Conservation (phyloP, 2,329 filamentous ascomycete species). For the Chrysoporthe puriensis region DNA sequence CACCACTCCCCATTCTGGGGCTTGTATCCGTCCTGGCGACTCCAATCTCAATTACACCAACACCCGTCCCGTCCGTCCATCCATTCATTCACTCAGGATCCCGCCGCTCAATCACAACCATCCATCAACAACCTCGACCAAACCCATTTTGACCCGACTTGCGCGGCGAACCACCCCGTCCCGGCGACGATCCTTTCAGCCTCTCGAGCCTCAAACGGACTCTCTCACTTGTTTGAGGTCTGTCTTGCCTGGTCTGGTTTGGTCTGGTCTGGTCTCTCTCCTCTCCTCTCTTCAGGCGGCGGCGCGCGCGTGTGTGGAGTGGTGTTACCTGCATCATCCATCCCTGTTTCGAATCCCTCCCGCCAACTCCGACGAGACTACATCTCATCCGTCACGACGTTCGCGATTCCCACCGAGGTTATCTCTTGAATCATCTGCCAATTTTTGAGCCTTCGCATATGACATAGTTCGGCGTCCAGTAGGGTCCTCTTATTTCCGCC, state of each 20-base stretch:
- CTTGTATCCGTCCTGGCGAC: neutral
- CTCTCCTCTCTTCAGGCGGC: neutral
- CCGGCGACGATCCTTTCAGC: slow-evolving; percentile 7
- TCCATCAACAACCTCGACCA: neutral
- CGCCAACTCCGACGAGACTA: slow-evolving; percentile 23
- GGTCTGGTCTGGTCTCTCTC: slow-evolving; percentile 5
- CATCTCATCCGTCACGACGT: slow-evolving; percentile 1
- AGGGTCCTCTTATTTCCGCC: slow-evolving; percentile 14
- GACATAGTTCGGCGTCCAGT: slow-evolving; percentile 20
- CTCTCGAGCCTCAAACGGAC: neutral
- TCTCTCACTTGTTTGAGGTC: slow-evolving; percentile 6
- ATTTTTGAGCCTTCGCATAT: slow-evolving; percentile 17
- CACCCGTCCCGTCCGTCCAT: neutral
- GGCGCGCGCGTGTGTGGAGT: slow-evolving; percentile 12
- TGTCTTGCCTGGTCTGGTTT: slow-evolving; percentile 3
- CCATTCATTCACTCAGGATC: neutral
- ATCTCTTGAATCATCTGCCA: slow-evolving; percentile 1
- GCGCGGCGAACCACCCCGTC: neutral
- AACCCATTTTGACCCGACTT: neutral
- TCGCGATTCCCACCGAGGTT: neutral
- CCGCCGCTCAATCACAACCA: neutral
- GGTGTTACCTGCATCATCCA: slow-evolving; percentile 13
- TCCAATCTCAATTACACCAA: slow-evolving; percentile 10
- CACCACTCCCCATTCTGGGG: neutral
- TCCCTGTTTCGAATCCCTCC: slow-evolving; percentile 24